Percentiles rank a stretch among this genome's conserved stretches.
Conservation (phyloP, 2,329 filamentous ascomycete species). For the Colletotrichum destructivum region DNA sequence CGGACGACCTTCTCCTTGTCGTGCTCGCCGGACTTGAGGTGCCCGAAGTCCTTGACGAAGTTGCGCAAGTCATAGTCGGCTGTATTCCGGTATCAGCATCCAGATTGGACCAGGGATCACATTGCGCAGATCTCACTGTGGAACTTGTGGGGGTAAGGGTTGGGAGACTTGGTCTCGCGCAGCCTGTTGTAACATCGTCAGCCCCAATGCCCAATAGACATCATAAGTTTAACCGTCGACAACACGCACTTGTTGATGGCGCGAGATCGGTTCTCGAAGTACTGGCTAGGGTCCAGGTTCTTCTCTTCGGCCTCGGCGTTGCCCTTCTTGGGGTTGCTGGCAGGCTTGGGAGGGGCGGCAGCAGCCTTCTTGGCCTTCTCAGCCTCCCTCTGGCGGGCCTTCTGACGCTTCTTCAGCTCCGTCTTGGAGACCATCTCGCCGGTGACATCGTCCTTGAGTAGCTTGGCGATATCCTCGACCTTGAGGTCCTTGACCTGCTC, state of each 20-base stretch:
- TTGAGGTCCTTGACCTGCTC: slow-evolving; percentile 59
- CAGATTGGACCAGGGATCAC: neutral
- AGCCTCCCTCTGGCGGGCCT: slow-evolving; percentile 88
- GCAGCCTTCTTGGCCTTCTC: slow-evolving; percentile 92
- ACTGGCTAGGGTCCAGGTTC: slow-evolving; percentile 75
- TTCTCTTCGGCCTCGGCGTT: slow-evolving; percentile 78
- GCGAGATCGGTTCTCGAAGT: slow-evolving; percentile 95
- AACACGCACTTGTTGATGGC: slow-evolving; percentile 75
- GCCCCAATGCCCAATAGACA: slow-evolving; percentile 68
- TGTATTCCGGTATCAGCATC: slow-evolving; percentile 67
- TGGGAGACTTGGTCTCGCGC: slow-evolving; percentile 79
- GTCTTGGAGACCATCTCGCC: slow-evolving; percentile 90
- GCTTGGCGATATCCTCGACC: slow-evolving; percentile 66
- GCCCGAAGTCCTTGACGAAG: slow-evolving; percentile 83
- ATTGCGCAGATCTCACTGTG: slow-evolving; percentile 44
- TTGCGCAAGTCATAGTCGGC: slow-evolving; percentile 86
- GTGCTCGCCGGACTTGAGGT: slow-evolving; percentile 90
- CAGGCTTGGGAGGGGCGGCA: slow-evolving; percentile 71
- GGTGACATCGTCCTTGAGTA: slow-evolving; percentile 88
- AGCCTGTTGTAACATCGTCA: slow-evolving; percentile 56
- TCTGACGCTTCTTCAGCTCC: slow-evolving; percentile 95
- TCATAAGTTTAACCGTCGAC: slow-evolving; percentile 50
- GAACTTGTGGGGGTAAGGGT: slow-evolving; percentile 89
- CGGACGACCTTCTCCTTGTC: slow-evolving; percentile 82
- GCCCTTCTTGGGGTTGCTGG: slow-evolving; percentile 76